A percentile compares a stretch with the other conserved stretches of the same genome.
phyloP scores from a whole-genome alignment of 768 basidiomycete genomes.

The Russula abietina region DNA sequence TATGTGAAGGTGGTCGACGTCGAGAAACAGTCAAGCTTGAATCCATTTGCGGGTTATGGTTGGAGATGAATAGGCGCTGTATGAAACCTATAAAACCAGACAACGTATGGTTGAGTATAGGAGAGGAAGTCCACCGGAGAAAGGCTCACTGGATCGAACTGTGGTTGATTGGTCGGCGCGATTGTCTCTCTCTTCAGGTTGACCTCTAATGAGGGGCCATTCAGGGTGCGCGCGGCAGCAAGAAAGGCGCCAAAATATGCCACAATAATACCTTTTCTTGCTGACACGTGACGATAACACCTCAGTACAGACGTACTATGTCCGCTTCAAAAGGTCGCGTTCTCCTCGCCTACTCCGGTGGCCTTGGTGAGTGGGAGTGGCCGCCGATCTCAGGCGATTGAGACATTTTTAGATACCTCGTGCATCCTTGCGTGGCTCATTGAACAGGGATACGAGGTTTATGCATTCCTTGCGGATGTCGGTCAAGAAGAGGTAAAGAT shows the following conservation, averaged over 20 bases:
- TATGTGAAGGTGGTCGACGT: slow-evolving; percentile 12
- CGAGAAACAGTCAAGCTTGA: not conserved
- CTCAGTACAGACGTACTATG: slow-evolving; percentile 36
- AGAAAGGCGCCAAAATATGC: not conserved
- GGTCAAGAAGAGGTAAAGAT: slow-evolving; percentile 75
- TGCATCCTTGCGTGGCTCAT: slow-evolving; percentile 99
- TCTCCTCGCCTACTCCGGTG: slow-evolving; percentile 96
- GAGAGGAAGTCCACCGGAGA: not conserved
- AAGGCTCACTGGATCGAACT: not conserved
- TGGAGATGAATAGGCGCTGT: not conserved
- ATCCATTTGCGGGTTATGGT: slow-evolving; percentile 8
- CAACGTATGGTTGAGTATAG: slow-evolving; percentile 2
- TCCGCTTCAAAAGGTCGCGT: slow-evolving; percentile 69
- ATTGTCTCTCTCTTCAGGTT: not conserved
- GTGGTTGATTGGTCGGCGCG: not conserved
- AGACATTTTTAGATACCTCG: slow-evolving; percentile 69
- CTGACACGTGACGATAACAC: not conserved
- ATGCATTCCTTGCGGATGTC: slow-evolving; percentile 95
- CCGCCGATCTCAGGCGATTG: not conserved
- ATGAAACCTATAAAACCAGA: not conserved
- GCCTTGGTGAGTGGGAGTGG: slow-evolving; percentile 70
- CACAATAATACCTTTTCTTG: not conserved
- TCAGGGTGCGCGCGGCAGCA: too few species aligned
- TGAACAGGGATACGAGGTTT: slow-evolving; percentile 95
- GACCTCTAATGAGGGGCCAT: not conserved